Evolutionary conservation across 1,284 basidiomycete genomes (phyloP).

Genomic region (Rhodotorula sp.): DNA sequence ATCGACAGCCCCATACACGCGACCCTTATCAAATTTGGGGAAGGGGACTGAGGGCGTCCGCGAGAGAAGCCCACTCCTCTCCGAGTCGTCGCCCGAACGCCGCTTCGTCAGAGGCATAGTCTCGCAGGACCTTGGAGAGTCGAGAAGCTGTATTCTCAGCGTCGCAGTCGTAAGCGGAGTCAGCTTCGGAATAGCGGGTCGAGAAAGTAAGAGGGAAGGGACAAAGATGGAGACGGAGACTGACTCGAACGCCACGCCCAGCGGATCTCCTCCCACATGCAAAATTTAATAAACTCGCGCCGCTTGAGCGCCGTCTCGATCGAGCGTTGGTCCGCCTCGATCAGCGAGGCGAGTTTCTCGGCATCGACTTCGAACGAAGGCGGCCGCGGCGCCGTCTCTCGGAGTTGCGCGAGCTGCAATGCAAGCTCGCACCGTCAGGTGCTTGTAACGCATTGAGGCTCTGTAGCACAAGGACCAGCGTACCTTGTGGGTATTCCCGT

Average conservation of each 20-base stretch:
- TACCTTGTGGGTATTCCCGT: constrained; percentile 64
- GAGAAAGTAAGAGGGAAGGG: neutral
- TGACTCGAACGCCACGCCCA: constrained; percentile 30
- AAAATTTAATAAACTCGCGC: constrained; percentile 40
- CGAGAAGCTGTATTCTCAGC: constrained; percentile 6
- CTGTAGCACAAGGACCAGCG: no score
- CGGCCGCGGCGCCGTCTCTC: constrained; percentile 7
- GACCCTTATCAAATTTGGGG: neutral
- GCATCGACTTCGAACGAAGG: constrained; percentile 24
- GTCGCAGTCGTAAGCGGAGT: no score
- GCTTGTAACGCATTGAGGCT: neutral
- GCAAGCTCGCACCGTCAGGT: neutral
- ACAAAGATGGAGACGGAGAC: neutral
- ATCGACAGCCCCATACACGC: no score
- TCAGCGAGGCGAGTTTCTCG: constrained; percentile 22
- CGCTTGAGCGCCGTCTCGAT: constrained; percentile 35
- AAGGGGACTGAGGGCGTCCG: neutral
- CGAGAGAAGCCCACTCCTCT: constrained; percentile 11
- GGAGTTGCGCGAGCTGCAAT: neutral
- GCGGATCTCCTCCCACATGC: constrained; percentile 40
- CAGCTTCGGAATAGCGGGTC: neutral
- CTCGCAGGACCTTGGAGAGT: constrained; percentile 1
- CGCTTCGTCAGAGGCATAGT: constrained; percentile 8
- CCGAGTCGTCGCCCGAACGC: neutral
- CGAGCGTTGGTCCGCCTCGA: constrained; percentile 37